phyloP scores from a whole-genome alignment of 495 filamentous ascomycete genomes.

The Aspergillus conjunctus region DNA sequence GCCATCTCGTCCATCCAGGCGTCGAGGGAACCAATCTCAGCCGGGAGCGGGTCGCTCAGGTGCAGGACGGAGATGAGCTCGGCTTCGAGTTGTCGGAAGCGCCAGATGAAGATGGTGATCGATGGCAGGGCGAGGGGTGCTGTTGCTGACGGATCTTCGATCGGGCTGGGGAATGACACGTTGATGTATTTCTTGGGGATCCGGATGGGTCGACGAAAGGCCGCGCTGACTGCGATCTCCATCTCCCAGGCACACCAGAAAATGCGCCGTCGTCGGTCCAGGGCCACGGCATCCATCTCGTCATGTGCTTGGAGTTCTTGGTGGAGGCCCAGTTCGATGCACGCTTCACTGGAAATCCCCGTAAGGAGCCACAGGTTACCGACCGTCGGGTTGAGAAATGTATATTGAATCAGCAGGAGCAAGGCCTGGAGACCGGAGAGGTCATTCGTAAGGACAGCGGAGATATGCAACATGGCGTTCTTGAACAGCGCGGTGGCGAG shows the following conservation, averaged over 20 bases:
- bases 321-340: conserved; percentile 8
- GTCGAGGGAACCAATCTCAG: background rate
- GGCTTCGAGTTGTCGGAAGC: conserved; percentile 5
- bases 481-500: conserved; percentile 7
- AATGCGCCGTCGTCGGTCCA: background rate
- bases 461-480: conserved; percentile 8
- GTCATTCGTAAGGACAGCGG: conserved; percentile 6
- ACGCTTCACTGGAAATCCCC: conserved; percentile 8
- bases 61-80: conserved; percentile 6
- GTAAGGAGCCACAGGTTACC: conserved; percentile 12
- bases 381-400: conserved; percentile 5
- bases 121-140: background rate
- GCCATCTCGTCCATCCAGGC: background rate
- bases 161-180: background rate
- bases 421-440: conserved; percentile 3
- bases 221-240: conserved; percentile 10
- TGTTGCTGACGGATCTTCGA: background rate
- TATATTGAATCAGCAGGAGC: conserved; percentile 8
- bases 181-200: conserved; percentile 1
- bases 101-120: conserved; percentile 7
- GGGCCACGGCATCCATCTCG: background rate
- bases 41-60: conserved; percentile 1
- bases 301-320: background rate
- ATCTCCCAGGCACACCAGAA: conserved; percentile 15
- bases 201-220: conserved; percentile 9